Evolutionary conservation across 1,139 yeast species (phyloP).

Genomic region (Blastobotrys indianensis): DNA sequence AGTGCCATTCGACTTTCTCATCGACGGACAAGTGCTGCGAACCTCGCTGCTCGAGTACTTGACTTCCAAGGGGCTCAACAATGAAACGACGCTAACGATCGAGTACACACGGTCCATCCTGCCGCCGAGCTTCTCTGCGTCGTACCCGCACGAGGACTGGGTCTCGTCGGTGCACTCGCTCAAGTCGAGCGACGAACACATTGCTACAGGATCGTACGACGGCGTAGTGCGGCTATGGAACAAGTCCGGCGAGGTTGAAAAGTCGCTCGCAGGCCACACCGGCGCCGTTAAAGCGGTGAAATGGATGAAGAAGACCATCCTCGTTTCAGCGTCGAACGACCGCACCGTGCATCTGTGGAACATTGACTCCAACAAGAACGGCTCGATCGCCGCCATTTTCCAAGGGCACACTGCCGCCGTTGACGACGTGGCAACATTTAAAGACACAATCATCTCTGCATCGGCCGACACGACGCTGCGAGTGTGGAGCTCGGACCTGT

Average conservation of each 20-base stretch:
- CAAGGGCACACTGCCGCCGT: conserved; percentile 90
- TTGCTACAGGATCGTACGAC: conserved; percentile 87
- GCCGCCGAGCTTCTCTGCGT: conserved; percentile 87
- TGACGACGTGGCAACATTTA: conserved; percentile 61
- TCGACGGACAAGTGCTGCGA: conserved; percentile 56
- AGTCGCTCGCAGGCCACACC: conserved; percentile 80
- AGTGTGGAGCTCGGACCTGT: conserved; percentile 81
- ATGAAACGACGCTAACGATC: conserved; percentile 70
- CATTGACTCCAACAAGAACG: conserved; percentile 47
- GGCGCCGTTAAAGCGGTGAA: conserved; percentile 78
- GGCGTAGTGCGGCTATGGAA: conserved; percentile 91
- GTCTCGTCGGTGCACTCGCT: conserved; percentile 64
- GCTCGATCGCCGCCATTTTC: conserved; percentile 71
- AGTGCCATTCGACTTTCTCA: conserved; percentile 86
- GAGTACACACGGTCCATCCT: conserved; percentile 90
- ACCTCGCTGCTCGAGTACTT: conserved; percentile 77
- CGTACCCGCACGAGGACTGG: conserved; percentile 95
- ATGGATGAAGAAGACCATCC: conserved; percentile 62
- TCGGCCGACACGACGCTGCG: conserved; percentile 79
- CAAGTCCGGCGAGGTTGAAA: conserved; percentile 72
- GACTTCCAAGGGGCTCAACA: conserved; percentile 67
- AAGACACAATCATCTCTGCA: conserved; percentile 61
- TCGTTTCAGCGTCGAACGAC: conserved; percentile 85
- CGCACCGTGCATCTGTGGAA: conserved; percentile 88
- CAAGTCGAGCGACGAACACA: conserved; percentile 34